phyloP scores from a whole-genome alignment of 1,284 basidiomycete species.

The Malassezia brasiliensis region DNA sequence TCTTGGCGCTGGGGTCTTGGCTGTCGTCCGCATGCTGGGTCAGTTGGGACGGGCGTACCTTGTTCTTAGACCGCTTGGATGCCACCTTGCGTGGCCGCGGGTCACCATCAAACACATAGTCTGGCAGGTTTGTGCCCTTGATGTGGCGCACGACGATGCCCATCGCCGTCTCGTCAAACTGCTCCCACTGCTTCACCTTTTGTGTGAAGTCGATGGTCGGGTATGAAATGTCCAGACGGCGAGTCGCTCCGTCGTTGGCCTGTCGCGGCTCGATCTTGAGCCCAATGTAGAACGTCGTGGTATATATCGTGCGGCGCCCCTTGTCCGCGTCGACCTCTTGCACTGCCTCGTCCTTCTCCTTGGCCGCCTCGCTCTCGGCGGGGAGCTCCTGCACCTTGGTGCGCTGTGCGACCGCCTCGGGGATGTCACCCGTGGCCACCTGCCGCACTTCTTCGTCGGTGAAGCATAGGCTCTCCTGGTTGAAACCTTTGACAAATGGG shows the following conservation, averaged over 20 bases:
- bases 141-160: slow-evolving; percentile 88
- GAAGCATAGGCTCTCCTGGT: slow-evolving; percentile 72
- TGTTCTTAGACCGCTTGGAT: slow-evolving; percentile 60
- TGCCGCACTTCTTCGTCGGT: slow-evolving; percentile 58
- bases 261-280: slow-evolving; percentile 82
- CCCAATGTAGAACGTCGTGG: slow-evolving; percentile 94
- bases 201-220: slow-evolving; percentile 94
- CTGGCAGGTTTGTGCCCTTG: slow-evolving; percentile 71
- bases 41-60: slow-evolving; percentile 1
- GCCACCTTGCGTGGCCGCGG: slow-evolving; percentile 64
- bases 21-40: neutral
- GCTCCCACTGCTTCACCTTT: slow-evolving; percentile 89
- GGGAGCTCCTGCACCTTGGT: slow-evolving; percentile 36
- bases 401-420: slow-evolving; percentile 37
- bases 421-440: slow-evolving; percentile 38
- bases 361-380: slow-evolving; percentile 28
- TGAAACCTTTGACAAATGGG: slow-evolving; percentile 89
- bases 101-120: slow-evolving; percentile 68
- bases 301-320: slow-evolving; percentile 66
- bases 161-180: slow-evolving; percentile 85
- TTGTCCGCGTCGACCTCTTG: slow-evolving; percentile 41
- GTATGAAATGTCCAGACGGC: slow-evolving; percentile 88
- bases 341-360: slow-evolving; percentile 25
- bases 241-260: slow-evolving; percentile 54
- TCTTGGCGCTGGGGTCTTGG: slow-evolving; percentile 2